phyloP scores from a whole-genome alignment of 106 monocot genomes.

The Dendrobium nobile region DNA sequence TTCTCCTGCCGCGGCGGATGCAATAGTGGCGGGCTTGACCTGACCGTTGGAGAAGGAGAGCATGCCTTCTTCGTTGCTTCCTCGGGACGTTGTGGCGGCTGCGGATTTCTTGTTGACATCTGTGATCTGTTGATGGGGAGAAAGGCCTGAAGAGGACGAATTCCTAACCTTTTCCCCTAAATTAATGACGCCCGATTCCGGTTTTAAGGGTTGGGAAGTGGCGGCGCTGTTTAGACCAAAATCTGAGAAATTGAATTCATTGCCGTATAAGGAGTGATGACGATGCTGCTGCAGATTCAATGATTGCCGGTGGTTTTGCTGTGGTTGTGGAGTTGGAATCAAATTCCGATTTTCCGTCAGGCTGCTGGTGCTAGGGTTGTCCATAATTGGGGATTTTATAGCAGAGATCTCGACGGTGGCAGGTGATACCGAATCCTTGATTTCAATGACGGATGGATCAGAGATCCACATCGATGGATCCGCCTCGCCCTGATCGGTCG shows the following conservation, averaged over 20 bases:
- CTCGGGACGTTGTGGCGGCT: conserved; percentile 34
- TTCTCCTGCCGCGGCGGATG: conserved; percentile 15
- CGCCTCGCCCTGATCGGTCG: conserved; percentile 27
- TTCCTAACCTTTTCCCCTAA: conserved; percentile 31
- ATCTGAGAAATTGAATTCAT: conserved; percentile 51
- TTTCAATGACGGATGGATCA: conserved; percentile 42
- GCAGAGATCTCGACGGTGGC: conserved; percentile 30
- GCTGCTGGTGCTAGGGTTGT: conserved; percentile 35
- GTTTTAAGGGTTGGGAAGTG: conserved; percentile 34
- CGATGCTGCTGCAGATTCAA: not conserved
- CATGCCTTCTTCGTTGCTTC: conserved; percentile 64
- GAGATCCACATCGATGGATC: conserved; percentile 71
- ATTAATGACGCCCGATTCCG: conserved; percentile 47
- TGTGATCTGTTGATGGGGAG: conserved; percentile 21
- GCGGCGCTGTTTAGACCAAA: not conserved
- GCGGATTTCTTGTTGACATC: conserved; percentile 28
- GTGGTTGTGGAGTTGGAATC: conserved; percentile 16
- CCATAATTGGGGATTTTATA: conserved; percentile 36
- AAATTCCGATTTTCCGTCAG: conserved; percentile 50
- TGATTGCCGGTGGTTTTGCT: conserved; percentile 10
- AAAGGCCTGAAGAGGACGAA: conserved; percentile 17
- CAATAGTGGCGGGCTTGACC: conserved; percentile 2
- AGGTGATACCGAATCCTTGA: conserved; percentile 43
- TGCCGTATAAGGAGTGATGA: conserved; percentile 9
- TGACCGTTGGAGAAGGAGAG: conserved; percentile 57